These are phyloP conservation scores for Hypoxylon sp. DNA, from an alignment of 2,329 filamentous ascomycete genomes.

Conservation along the genomic window DNA sequence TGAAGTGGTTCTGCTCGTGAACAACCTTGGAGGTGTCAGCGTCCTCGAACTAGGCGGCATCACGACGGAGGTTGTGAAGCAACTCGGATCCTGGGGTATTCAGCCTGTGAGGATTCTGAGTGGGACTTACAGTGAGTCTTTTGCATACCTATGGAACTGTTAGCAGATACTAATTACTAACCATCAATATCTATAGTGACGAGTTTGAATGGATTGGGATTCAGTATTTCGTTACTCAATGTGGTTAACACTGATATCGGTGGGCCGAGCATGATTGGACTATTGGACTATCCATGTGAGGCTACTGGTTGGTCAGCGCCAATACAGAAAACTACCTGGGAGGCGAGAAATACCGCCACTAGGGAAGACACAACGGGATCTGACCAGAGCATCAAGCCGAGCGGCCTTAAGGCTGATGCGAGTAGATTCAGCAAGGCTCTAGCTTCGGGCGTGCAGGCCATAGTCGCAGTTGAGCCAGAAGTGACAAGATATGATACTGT, in stretches of 20 bases:
- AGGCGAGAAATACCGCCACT: slow-evolving; percentile 64
- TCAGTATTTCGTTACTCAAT: slow-evolving; percentile 79
- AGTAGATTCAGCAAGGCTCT: slow-evolving; percentile 65
- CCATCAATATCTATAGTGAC: slow-evolving; percentile 66
- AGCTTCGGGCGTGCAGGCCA: slow-evolving; percentile 67
- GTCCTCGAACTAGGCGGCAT: slow-evolving; percentile 80
- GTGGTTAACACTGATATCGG: slow-evolving; percentile 70
- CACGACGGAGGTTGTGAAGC: slow-evolving; percentile 74
- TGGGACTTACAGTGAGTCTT: slow-evolving; percentile 70
- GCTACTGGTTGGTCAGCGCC: slow-evolving; percentile 78
- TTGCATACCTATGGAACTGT: background rate
- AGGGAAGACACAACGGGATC: slow-evolving; percentile 56
- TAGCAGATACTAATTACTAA: slow-evolving; percentile 12
- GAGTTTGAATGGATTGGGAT: slow-evolving; percentile 80
- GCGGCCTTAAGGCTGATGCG: slow-evolving; percentile 67
- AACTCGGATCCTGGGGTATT: slow-evolving; percentile 72
- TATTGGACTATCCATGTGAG: slow-evolving; percentile 78
- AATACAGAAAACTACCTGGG: slow-evolving; percentile 73
- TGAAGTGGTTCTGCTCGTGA: slow-evolving; percentile 78
- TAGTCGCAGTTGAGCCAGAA: slow-evolving; percentile 77
- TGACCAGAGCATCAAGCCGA: slow-evolving; percentile 56
- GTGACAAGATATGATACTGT: slow-evolving; percentile 82
- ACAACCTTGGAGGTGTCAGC: slow-evolving; percentile 82
- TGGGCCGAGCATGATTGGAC: slow-evolving; percentile 73
- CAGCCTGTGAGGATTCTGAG: slow-evolving; percentile 73